Percentiles rank a stretch among this genome's conserved stretches.
Conservation (phyloP, 768 basidiomycete genomes). For the Boletales sp. region DNA sequence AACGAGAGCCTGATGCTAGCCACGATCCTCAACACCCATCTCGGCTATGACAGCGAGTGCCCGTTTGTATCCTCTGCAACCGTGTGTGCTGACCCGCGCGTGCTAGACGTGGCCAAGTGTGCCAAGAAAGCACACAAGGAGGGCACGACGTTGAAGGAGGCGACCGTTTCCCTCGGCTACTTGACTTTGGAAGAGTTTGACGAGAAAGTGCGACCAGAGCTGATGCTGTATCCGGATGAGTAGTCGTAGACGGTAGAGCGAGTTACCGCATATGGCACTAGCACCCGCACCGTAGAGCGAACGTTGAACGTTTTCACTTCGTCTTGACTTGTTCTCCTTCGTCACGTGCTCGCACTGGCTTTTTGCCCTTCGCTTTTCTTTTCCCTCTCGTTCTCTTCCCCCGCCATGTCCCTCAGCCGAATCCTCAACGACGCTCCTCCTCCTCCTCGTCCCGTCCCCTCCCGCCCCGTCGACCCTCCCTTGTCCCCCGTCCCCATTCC, state of each 20-base stretch:
- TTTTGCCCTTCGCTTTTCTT: not conserved
- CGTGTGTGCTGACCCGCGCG: constrained; percentile 5
- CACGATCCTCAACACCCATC: constrained; percentile 91
- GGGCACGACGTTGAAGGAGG: constrained; percentile 93
- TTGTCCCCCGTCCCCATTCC: constrained; percentile 21
- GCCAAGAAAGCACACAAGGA: constrained; percentile 99
- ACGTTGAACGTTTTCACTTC: constrained; percentile 30
- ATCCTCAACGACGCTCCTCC: constrained; percentile 76
- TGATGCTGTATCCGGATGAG: constrained; percentile 81
- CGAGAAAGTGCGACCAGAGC: constrained; percentile 84
- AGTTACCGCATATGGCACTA: constrained; percentile 28
- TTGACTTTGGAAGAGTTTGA: constrained; percentile 92
- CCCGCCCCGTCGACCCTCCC: constrained; percentile 21
- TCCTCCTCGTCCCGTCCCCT: constrained; percentile 27
- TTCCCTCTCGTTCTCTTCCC: constrained; percentile 7
- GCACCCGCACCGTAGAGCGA: constrained; percentile 36
- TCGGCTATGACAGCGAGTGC: constrained; percentile 93
- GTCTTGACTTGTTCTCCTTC: constrained; percentile 15
- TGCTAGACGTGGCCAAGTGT: constrained; percentile 89
- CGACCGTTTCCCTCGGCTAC: constrained; percentile 84
- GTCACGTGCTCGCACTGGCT: not conserved
- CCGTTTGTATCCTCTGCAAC: not conserved
- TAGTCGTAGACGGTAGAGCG: constrained; percentile 25
- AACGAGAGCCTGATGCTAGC: constrained; percentile 98
- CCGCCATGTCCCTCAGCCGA: constrained; percentile 68